Conservation (phyloP, 805 yeast genomes). For the Candida ponderosae region DNA sequence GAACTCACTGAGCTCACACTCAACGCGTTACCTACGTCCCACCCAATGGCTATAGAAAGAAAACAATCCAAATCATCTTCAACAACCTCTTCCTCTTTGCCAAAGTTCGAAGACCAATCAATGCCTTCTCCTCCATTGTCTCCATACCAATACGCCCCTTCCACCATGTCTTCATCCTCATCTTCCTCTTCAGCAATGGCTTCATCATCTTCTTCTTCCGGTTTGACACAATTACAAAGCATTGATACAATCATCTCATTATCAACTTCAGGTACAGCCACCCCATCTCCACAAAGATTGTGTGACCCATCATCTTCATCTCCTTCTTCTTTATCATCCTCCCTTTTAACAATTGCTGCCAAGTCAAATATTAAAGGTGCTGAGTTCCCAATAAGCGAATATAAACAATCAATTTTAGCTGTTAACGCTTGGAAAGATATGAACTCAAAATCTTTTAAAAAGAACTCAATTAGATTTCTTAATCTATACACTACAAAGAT, state of each 20-base stretch:
- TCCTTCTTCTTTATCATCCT: too few relatives aligned
- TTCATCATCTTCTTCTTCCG: not conserved
- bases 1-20: not conserved
- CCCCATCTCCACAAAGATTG: slow-evolving; percentile 16
- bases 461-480: slow-evolving; percentile 42
- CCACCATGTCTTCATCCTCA: not conserved
- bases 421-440: slow-evolving; percentile 45
- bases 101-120: slow-evolving; percentile 17
- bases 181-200: slow-evolving; percentile 1
- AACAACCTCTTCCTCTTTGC: not conserved
- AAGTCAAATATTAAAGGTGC: slow-evolving; percentile 8
- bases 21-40: not conserved
- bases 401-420: slow-evolving; percentile 35
- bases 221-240: too few relatives aligned
- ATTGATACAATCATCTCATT: too few relatives aligned
- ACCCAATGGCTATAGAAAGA: slow-evolving; percentile 13
- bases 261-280: not conserved
- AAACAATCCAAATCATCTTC: slow-evolving; percentile 18
- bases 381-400: slow-evolving; percentile 42
- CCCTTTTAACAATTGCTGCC: too few relatives aligned
- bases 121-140: slow-evolving; percentile 41
- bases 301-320: too few relatives aligned
- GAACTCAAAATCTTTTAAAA: slow-evolving; percentile 35
- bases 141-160: slow-evolving; percentile 23
- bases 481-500: slow-evolving; percentile 20